These are phyloP conservation scores for Catenaria anguillulae DNA, from an alignment of 371 early-diverging fungal genomes.

Conservation along the genomic window DNA sequence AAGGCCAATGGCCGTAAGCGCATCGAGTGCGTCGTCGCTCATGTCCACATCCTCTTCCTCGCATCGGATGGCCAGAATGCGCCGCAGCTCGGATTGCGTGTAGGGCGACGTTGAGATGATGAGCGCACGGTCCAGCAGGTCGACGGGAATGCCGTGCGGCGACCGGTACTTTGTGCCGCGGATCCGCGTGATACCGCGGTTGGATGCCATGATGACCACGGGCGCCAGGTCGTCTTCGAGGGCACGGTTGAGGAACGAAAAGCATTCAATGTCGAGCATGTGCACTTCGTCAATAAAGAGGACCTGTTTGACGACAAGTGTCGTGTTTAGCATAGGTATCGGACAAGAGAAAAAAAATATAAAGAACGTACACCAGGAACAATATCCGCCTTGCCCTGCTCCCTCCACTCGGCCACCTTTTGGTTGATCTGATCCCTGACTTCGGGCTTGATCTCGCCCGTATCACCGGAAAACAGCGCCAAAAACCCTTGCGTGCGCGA, in stretches of 20 bases:
- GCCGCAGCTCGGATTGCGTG: slow-evolving; percentile 65
- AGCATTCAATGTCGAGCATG: slow-evolving; percentile 98
- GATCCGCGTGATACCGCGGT: slow-evolving; percentile 90
- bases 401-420: slow-evolving; percentile 95
- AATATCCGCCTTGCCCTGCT: slow-evolving; percentile 97
- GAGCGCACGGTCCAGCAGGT: slow-evolving; percentile 89
- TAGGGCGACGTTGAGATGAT: slow-evolving; percentile 90
- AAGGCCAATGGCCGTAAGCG: slow-evolving; percentile 76
- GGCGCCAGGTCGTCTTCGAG: slow-evolving; percentile 87
- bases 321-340: background rate
- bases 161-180: slow-evolving; percentile 82
- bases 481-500: slow-evolving; percentile 92
- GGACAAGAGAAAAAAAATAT: no score
- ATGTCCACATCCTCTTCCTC: slow-evolving; percentile 96
- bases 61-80: slow-evolving; percentile 78
- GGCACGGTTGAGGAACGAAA: slow-evolving; percentile 94
- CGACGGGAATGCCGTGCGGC: slow-evolving; percentile 93
- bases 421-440: slow-evolving; percentile 96
- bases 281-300: slow-evolving; percentile 98
- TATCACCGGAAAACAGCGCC: slow-evolving; percentile 92
- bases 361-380: slow-evolving; percentile 96
- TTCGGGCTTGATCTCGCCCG: slow-evolving; percentile 94
- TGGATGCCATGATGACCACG: slow-evolving; percentile 95
- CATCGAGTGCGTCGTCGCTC: slow-evolving; percentile 77
- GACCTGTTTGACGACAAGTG: no score